Base-by-base conservation (phyloP, 257 asterid genomes). In the Plantago ovata region DNA sequence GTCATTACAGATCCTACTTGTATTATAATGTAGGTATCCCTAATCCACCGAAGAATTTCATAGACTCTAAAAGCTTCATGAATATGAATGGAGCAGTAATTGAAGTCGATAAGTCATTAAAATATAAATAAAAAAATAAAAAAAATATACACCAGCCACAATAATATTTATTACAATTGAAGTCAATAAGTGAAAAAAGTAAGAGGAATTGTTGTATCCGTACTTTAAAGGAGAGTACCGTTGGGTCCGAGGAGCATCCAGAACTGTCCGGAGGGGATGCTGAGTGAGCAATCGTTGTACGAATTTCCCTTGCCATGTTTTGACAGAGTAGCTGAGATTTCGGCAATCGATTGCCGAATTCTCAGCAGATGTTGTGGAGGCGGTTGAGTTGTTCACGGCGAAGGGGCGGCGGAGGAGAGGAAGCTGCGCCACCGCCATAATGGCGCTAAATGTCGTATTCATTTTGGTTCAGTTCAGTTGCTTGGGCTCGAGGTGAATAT, bases 241-340 rank as follows among this genome's bases (percentile, higher is more conserved):
- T 90, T 90, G 59, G 95, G 96, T 58, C 96, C 98, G 20, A 90
- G 95, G 67, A 91, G 95, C 98, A 91, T 91, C 95, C 98, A 91
- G 22, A 91, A 80, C 79, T 87, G 92, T 24, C 98, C 96, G 41
- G 89, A 64, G 21, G 98, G 96, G 62, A 90, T 75, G 67, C 64
- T 58, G 46, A 90, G 70, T 15, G 94, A 82, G 69, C 98, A 90
- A 66, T 84, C 87, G 16, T 80, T 80, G 84, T 19, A 79, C 41
- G 10, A 49, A 14, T 47, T 62, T 77, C 33, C 94, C 94, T 53
- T 80, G 80, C 42, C 75, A 75, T 12, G 73, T 73, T 13, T 62
- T 61, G 13, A 74, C 64, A 1, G 95, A 75, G 74, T 77, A 90
- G 73, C 78, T 74, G 58, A 90, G 84, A 53, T 82, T 82, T 44